A percentile compares a stretch with the other conserved stretches of the same genome.
phyloP scores from a whole-genome alignment of 345 rosid species.

The Heritiera fomes region DNA sequence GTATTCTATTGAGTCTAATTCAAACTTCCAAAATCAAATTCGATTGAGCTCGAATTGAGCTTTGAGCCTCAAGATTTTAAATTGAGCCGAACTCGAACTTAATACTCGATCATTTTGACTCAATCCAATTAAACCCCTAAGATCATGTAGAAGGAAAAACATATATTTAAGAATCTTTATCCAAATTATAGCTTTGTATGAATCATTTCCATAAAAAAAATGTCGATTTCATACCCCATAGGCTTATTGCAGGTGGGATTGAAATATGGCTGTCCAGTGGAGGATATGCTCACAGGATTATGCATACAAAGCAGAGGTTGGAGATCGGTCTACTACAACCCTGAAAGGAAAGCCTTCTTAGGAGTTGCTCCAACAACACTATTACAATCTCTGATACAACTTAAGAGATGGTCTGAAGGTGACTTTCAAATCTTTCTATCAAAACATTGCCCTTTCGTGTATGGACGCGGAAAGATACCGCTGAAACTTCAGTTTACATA shows the following conservation, averaged over 20 bases:
- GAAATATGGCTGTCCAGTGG: slow-evolving; percentile 70
- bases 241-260: slow-evolving; percentile 62
- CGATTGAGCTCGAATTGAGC: no score
- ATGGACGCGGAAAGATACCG: slow-evolving; percentile 54
- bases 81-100: no score
- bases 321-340: slow-evolving; percentile 63
- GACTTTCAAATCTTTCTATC: slow-evolving; percentile 64
- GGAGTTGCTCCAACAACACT: slow-evolving; percentile 63
- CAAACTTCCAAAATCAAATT: no score
- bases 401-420: slow-evolving; percentile 84
- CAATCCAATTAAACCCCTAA: no score
- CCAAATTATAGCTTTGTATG: no score
- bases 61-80: no score
- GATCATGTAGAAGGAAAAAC: no score
- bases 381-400: slow-evolving; percentile 65
- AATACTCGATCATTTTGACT: no score
- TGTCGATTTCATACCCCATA: no score
- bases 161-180: no score
- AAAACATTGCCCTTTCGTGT: slow-evolving; percentile 52
- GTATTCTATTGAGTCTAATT: no score
- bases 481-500: slow-evolving; percentile 53
- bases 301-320: slow-evolving; percentile 68
- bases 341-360: slow-evolving; percentile 55
- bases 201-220: no score
- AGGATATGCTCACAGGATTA: slow-evolving; percentile 83